A percentile compares a stretch with the other conserved stretches of the same genome.
phyloP scores from a whole-genome alignment of 2,329 filamentous ascomycete genomes.

The Fusarium palustre region DNA sequence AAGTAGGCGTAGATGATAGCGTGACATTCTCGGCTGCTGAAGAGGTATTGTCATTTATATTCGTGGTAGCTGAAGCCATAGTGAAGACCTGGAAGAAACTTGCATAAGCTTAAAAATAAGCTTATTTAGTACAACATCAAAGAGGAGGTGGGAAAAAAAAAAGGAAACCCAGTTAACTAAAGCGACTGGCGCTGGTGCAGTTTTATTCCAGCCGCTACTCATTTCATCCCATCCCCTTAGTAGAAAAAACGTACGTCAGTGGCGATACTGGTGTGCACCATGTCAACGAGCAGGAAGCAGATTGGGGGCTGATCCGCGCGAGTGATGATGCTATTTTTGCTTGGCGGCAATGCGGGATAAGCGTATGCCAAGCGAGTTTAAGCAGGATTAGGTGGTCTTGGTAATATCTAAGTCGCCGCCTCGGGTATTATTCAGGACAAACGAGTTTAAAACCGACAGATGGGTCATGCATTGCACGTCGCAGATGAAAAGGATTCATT shows the following conservation, averaged over 20 bases:
- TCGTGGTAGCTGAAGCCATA: background rate
- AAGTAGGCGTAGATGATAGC: slow-evolving; percentile 16
- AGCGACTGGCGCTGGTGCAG: background rate
- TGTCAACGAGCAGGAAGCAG: background rate
- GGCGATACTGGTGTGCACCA: background rate
- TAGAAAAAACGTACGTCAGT: slow-evolving; percentile 17
- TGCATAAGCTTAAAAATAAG: slow-evolving; percentile 37
- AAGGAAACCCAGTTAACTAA: background rate
- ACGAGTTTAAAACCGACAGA: background rate
- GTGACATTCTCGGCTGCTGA: background rate
- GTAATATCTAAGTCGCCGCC: background rate
- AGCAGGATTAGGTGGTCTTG: slow-evolving; percentile 18
- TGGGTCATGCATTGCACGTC: background rate
- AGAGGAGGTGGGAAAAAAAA: background rate
- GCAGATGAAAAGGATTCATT: background rate
- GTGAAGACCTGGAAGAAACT: background rate
- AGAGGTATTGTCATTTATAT: background rate
- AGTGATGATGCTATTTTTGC: slow-evolving; percentile 27
- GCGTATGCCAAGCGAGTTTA: slow-evolving; percentile 14
- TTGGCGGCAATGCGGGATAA: slow-evolving; percentile 17
- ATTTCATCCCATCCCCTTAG: background rate
- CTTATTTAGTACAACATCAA: slow-evolving; percentile 10
- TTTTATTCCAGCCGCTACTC: background rate
- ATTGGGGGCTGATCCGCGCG: background rate
- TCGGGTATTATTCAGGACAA: background rate